Conservation (phyloP, 352 stramenopile species). For the Phytophthora citrophthora region DNA sequence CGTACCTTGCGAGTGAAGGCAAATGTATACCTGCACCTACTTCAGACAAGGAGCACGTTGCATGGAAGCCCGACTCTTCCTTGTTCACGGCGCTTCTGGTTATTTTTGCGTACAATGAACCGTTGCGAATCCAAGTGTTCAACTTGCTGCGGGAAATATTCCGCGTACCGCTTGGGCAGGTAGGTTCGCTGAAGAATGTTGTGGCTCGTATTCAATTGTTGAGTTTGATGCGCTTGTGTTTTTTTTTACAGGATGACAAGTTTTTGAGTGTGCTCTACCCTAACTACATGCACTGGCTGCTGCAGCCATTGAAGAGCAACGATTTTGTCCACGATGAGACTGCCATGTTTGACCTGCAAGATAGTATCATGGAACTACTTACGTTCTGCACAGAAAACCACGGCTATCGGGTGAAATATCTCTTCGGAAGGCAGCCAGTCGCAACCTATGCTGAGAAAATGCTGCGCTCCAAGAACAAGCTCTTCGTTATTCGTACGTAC, state of each 20-base stretch:
- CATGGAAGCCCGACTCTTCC: slow-evolving; percentile 69
- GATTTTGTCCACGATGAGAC: slow-evolving; percentile 45
- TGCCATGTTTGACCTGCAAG: slow-evolving; percentile 76
- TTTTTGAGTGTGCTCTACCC: slow-evolving; percentile 88
- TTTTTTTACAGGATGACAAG: slow-evolving; percentile 73
- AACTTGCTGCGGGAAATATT: slow-evolving; percentile 80
- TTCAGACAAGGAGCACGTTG: slow-evolving; percentile 67
- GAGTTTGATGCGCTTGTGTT: background rate
- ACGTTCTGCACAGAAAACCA: slow-evolving; percentile 88
- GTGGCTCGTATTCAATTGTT: background rate
- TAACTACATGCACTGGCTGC: slow-evolving; percentile 88
- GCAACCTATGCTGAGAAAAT: slow-evolving; percentile 76
- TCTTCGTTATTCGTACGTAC: slow-evolving; percentile 81
- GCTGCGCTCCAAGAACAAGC: slow-evolving; percentile 83
- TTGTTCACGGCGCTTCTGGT: slow-evolving; percentile 76
- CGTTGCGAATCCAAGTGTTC: slow-evolving; percentile 68
- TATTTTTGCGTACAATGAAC: slow-evolving; percentile 73
- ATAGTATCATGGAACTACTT: slow-evolving; percentile 85
- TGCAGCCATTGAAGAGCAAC: slow-evolving; percentile 80
- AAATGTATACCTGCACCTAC: slow-evolving; percentile 67
- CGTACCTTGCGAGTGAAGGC: slow-evolving; percentile 71
- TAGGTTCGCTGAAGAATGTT: slow-evolving; percentile 27
- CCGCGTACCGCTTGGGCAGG: slow-evolving; percentile 67
- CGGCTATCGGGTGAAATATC: slow-evolving; percentile 88
- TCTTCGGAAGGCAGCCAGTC: slow-evolving; percentile 83